These are phyloP conservation scores for Aspergillus ellipticus DNA, from an alignment of 495 filamentous ascomycete species.

Conservation along the genomic window DNA sequence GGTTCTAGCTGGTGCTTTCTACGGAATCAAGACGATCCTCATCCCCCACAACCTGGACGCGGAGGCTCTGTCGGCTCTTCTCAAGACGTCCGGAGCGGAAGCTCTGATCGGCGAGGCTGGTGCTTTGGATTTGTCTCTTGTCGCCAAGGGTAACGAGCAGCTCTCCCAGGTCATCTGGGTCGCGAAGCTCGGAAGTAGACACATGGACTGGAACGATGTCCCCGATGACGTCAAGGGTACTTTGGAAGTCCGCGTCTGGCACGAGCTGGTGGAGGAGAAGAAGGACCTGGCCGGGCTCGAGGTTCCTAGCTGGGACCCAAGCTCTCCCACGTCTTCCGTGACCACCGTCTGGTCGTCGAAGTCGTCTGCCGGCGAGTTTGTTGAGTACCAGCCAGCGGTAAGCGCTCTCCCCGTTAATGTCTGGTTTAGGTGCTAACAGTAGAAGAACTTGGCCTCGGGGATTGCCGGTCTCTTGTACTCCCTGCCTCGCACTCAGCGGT, in stretches of 20 bases:
- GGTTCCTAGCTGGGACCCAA: constrained; percentile 49
- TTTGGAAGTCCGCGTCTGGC: constrained; percentile 80
- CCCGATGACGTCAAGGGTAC: constrained; percentile 67
- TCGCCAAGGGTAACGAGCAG: constrained; percentile 61
- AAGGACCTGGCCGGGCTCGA: constrained; percentile 39
- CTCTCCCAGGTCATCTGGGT: constrained; percentile 87
- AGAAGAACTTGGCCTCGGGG: constrained; percentile 73
- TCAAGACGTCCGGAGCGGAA: constrained; percentile 70
- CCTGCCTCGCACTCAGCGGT: constrained; percentile 68
- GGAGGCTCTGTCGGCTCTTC: constrained; percentile 60
- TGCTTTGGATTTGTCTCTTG: constrained; percentile 73
- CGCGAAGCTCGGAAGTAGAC: constrained; percentile 82
- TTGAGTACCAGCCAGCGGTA: constrained; percentile 69
- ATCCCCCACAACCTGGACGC: constrained; percentile 75
- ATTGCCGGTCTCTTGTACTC: constrained; percentile 72
- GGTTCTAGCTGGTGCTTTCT: constrained; percentile 66
- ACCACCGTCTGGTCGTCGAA: constrained; percentile 57
- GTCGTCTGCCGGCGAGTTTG: constrained; percentile 57
- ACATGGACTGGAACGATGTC: constrained; percentile 87
- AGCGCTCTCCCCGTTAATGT: constrained; percentile 1
- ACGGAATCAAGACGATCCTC: constrained; percentile 73
- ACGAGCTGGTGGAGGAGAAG: constrained; percentile 71
- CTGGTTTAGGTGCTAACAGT: neutral
- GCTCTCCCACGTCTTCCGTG: constrained; percentile 50
- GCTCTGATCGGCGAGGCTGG: constrained; percentile 81